phyloP scores from a whole-genome alignment of 805 yeast species.

The Jamesozyma spencerorum region DNA sequence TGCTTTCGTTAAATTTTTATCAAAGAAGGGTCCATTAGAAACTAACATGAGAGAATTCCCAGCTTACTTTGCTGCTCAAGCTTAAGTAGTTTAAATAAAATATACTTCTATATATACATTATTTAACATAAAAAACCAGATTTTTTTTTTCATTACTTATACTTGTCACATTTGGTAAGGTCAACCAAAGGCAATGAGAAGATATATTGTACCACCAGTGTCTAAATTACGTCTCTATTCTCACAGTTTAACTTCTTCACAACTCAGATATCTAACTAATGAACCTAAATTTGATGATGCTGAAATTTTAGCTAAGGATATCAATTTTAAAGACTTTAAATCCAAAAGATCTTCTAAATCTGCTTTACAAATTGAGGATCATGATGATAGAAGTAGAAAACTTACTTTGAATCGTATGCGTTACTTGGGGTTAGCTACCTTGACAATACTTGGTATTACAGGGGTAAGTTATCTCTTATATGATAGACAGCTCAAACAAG shows the following conservation, averaged over 20 bases:
- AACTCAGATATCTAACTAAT: constrained; percentile 8
- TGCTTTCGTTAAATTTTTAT: constrained; percentile 98
- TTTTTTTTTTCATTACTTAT: neutral
- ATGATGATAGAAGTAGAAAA: neutral
- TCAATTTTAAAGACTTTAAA: constrained; percentile 22
- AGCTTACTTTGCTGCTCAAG: constrained; percentile 49
- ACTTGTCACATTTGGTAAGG: no score
- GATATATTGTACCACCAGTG: neutral
- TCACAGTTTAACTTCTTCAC: no score
- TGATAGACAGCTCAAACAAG: neutral
- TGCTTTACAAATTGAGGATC: constrained; percentile 16
- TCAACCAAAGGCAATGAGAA: no score
- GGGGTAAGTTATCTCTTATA: neutral
- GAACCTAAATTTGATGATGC: constrained; percentile 30
- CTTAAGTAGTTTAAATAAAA: constrained; percentile 34
- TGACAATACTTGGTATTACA: neutral
- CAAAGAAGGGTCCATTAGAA: constrained; percentile 92
- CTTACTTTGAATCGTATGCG: constrained; percentile 1
- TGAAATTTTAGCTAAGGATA: constrained; percentile 21
- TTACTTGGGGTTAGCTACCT: neutral
- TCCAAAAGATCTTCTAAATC: constrained; percentile 17
- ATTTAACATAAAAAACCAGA: neutral
- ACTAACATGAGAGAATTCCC: constrained; percentile 91
- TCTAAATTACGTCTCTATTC: neutral
- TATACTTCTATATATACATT: constrained; percentile 1